phyloP scores from a whole-genome alignment of 805 yeast genomes.

The Metschnikowia colocasiae region DNA sequence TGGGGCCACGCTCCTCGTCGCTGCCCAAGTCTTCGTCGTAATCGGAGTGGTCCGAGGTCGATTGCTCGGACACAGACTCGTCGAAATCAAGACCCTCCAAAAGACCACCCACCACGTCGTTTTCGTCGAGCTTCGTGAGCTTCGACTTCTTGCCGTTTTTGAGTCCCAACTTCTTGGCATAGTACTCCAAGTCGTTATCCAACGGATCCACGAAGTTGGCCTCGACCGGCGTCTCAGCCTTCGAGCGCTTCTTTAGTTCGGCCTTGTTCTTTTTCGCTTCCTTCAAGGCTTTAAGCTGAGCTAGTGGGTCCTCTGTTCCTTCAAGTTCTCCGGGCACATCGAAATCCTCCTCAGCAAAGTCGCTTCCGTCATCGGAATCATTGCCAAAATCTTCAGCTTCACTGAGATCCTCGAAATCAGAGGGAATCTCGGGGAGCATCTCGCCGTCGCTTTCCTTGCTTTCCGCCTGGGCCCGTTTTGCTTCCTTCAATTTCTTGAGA shows the following conservation, averaged over 20 bases:
- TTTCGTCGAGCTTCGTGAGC: constrained; percentile 52
- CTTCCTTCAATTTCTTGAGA: constrained; percentile 16
- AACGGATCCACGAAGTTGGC: constrained; percentile 17
- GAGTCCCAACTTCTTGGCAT: constrained; percentile 76
- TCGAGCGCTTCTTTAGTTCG: background rate
- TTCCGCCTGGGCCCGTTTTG: background rate
- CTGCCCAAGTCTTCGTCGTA: constrained; percentile 9
- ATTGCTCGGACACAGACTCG: constrained; percentile 24
- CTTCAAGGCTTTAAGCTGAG: constrained; percentile 21
- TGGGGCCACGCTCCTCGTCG: constrained; percentile 26
- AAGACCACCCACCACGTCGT: constrained; percentile 78
- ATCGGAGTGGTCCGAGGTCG: constrained; percentile 16
- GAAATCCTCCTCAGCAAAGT: constrained; percentile 13
- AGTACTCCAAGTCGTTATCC: constrained; percentile 76
- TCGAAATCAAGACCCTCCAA: constrained; percentile 70
- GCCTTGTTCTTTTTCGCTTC: constrained; percentile 8
- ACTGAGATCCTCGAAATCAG: constrained; percentile 1
- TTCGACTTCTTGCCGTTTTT: constrained; percentile 47
- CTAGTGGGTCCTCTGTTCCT: constrained; percentile 24
- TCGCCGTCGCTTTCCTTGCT: constrained; percentile 2
- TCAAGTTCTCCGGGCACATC: constrained; percentile 11
- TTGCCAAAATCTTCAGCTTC: constrained; percentile 3
- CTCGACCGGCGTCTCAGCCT: constrained; percentile 14
- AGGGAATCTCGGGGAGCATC: constrained; percentile 1
- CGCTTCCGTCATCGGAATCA: constrained; percentile 14